Evolutionary conservation across 129 eudicot genomes (phyloP), one percentile per base, ranked within the genome.

Genomic region (Calendula officinalis): DNA sequence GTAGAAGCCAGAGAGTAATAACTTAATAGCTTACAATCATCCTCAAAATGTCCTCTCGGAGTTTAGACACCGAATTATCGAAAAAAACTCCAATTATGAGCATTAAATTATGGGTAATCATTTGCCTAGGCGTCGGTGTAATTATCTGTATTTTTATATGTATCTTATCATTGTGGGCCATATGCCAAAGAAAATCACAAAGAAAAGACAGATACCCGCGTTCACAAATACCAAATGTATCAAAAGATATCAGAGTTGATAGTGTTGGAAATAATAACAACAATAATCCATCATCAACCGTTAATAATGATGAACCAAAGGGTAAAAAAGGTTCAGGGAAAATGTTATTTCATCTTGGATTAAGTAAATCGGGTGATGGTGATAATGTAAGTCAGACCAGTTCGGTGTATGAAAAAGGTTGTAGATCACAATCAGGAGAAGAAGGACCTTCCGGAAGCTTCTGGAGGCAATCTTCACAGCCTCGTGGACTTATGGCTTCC

Each of bases 241-340:
- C 95, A 8, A 91, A 87, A 80, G 96, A 87, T 42, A 91, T 91
- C 5, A 60, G 74, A 75, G 88, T 91, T 39, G 98, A 91, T 69
- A 85, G 88, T 59, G 78, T 82, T 48, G 90, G 74, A 56, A 76
- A 66, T 68, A 80, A 75, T 58, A 76, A 75, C 60, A 87, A 63
- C 9, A 90, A 84, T 53, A 74, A 75, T 60, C 40, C 78, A 16
- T 68, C 67, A 5, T 7, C 75, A 27, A 40, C 72, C 11, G 55
- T 65, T 45, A 76, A 22, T 22, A 22, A 72, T 60, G 81, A 84
- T 55, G 87, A 84, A 78, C 68, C 78, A 8, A 74, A 77, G 69
- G 80, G 80, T 66, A 78, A 79, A 62, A 80, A 81, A 53, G 76
- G 75, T 67, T 78, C 95, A 0, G 94, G 80, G 67, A 84, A 87